phyloP scores from a whole-genome alignment of 257 asterid species.

The Capsicum chinense region DNA sequence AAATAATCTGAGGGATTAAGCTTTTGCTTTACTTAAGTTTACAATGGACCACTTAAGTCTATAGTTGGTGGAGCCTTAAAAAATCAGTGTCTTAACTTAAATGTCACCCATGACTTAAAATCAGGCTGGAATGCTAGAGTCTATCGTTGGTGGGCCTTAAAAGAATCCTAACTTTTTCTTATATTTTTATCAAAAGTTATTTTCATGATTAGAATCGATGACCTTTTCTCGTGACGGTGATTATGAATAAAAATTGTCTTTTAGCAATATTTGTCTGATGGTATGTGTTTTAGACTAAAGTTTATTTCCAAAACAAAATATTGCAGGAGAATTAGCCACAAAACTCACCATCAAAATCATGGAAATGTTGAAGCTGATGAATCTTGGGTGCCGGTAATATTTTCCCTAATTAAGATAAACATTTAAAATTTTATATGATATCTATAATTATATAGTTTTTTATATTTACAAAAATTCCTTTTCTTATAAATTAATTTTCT shows the following conservation, averaged over 20 bases:
- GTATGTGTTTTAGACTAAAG: not conserved
- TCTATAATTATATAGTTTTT: not conserved
- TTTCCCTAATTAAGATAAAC: not conserved
- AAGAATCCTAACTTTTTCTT: not conserved
- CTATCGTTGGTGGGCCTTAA: not conserved
- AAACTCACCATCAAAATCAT: slow-evolving; percentile 54
- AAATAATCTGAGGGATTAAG: not conserved
- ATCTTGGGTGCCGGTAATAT: slow-evolving; percentile 60
- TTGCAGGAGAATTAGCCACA: slow-evolving; percentile 58
- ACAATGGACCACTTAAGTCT: not conserved
- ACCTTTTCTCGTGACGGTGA: too few species aligned
- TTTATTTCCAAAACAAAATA: not conserved
- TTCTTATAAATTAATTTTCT: not conserved
- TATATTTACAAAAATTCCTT: too few species aligned
- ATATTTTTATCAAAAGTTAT: not conserved
- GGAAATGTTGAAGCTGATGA: slow-evolving; percentile 56
- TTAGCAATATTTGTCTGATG: not conserved
- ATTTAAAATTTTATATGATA: not conserved
- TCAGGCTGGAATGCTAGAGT: too few species aligned
- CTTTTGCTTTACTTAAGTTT: not conserved
- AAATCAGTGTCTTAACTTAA: too few species aligned
- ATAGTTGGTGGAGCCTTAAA: not conserved
- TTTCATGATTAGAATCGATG: not conserved
- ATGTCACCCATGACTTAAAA: too few species aligned
- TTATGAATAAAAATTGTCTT: not conserved